phyloP scores from a whole-genome alignment of 2,329 filamentous ascomycete species.

The Phyllosticta ampelicida region DNA sequence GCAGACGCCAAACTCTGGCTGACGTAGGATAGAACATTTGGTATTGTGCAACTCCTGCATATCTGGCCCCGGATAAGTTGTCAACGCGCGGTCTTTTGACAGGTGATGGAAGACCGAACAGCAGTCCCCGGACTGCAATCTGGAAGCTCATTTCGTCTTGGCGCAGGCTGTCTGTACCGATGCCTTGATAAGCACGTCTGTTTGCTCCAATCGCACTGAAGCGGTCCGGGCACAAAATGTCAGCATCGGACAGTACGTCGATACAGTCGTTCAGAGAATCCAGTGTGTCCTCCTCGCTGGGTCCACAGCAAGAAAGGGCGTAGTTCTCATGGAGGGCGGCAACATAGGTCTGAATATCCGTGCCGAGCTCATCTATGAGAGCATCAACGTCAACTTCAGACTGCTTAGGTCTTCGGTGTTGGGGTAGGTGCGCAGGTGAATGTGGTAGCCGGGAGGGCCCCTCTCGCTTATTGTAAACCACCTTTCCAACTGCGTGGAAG shows the following conservation, averaged over 20 bases:
- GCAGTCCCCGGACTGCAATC: conserved; percentile 71
- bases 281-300: conserved; percentile 50
- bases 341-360: conserved; percentile 82
- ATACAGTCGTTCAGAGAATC: conserved; percentile 79
- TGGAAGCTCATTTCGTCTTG: conserved; percentile 95
- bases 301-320: conserved; percentile 63
- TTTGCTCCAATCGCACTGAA: conserved; percentile 51
- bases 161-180: conserved; percentile 59
- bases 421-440: conserved; percentile 37
- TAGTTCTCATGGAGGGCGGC: conserved; percentile 93
- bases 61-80: conserved; percentile 12
- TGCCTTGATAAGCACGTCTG: conserved; percentile 38
- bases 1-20: conserved; percentile 70
- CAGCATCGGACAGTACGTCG: conserved; percentile 75
- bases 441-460: conserved; percentile 23
- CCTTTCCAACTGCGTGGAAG: conserved; percentile 91
- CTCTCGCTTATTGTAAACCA: conserved; percentile 89
- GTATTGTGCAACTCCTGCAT: conserved; percentile 49
- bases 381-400: conserved; percentile 46
- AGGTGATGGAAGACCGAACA: conserved; percentile 76
- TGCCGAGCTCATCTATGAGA: conserved; percentile 87
- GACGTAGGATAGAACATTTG: conserved; percentile 91
- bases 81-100: conserved; percentile 49
- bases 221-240: conserved; percentile 67
- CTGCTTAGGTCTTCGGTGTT: conserved; percentile 32